A percentile compares a stretch with the other conserved stretches of the same genome.
Evolutionary conservation across 2,329 filamentous ascomycete species (phyloP).

Genomic region (Colletotrichum endophyticum): DNA sequence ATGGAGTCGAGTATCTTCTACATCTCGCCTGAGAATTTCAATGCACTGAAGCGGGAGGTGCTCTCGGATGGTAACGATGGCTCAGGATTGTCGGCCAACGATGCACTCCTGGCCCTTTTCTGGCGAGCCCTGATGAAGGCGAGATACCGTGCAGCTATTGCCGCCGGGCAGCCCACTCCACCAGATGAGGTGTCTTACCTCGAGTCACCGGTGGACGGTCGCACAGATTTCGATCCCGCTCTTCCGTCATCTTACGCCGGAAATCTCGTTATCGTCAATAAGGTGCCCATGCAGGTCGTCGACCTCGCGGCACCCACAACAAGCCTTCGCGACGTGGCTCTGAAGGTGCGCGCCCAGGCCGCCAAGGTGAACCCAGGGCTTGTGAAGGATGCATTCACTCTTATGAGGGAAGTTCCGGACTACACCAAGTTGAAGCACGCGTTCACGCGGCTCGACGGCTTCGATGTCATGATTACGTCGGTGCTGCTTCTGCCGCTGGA

Average conservation of each 20-base stretch:
- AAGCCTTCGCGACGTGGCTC: constrained; percentile 28
- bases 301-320: constrained; percentile 31
- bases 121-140: constrained; percentile 40
- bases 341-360: constrained; percentile 27
- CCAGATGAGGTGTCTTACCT: constrained; percentile 33
- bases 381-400: constrained; percentile 31
- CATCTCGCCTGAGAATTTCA: background rate
- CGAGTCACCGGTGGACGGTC: constrained; percentile 36
- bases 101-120: constrained; percentile 44
- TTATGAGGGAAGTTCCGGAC: constrained; percentile 29
- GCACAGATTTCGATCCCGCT: constrained; percentile 31
- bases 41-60: constrained; percentile 36
- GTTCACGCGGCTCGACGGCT: constrained; percentile 29
- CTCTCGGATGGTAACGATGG: constrained; percentile 27
- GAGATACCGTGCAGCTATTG: constrained; percentile 35
- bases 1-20: constrained; percentile 5
- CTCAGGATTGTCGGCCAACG: constrained; percentile 34
- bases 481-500: constrained; percentile 32
- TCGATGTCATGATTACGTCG: constrained; percentile 33
- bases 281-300: constrained; percentile 25
- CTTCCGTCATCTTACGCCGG: constrained; percentile 34
- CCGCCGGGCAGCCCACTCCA: constrained; percentile 20
- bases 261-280: constrained; percentile 31
- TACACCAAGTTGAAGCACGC: constrained; percentile 27
- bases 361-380: constrained; percentile 27